A percentile compares a stretch with the other conserved stretches of the same genome.
These are phyloP conservation scores for Microdochium bolleyi DNA, from an alignment of 2,329 filamentous ascomycete species.

Conservation along the genomic window DNA sequence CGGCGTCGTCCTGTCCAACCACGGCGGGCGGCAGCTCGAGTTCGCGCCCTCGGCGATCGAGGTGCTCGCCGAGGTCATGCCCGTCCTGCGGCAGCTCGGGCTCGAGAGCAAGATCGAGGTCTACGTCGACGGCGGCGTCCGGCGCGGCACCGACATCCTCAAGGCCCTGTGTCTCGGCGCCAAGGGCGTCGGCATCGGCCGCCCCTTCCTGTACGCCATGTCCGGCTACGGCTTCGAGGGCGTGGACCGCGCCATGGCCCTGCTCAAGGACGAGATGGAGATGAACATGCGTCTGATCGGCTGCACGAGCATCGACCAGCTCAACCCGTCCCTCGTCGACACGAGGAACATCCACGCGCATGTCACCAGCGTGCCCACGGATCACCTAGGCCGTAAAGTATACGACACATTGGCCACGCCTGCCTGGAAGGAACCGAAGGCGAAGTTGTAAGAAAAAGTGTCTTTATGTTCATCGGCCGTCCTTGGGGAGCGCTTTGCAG, in stretches of 20 bases:
- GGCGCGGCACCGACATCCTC: constrained; percentile 86
- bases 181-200: constrained; percentile 84
- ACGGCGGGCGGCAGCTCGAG: constrained; percentile 90
- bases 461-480: no score
- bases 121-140: constrained; percentile 84
- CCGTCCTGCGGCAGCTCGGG: constrained; percentile 66
- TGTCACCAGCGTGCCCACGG: constrained; percentile 36
- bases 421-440: constrained; percentile 36
- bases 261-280: constrained; percentile 93
- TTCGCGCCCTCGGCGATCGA: constrained; percentile 85
- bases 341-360: constrained; percentile 57
- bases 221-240: constrained; percentile 79
- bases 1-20: constrained; percentile 90
- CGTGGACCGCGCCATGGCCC: constrained; percentile 85
- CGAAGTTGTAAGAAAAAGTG: constrained; percentile 36
- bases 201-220: constrained; percentile 96
- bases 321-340: constrained; percentile 78
- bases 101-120: constrained; percentile 75
- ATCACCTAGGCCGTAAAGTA: constrained; percentile 37
- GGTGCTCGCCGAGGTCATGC: constrained; percentile 88
- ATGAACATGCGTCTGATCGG: constrained; percentile 98
- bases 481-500: no score
- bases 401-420: constrained; percentile 48
- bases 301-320: constrained; percentile 62
- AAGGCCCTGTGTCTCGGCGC: constrained; percentile 93